Conservation (phyloP, 164 flowering plant species). For the Vitis vinifera region ASM3070453v1 NC_081813.1:946501-947000, state of each 20-base stretch:
- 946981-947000: background rate
- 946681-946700: slow-evolving; percentile 8
- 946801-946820: background rate
- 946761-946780: slow-evolving; percentile 9
- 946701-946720: slow-evolving; percentile 5
- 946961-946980: background rate
- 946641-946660: slow-evolving; percentile 17
- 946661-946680: slow-evolving; percentile 18
- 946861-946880: no score
- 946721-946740: slow-evolving; percentile 12
- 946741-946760: slow-evolving; percentile 18
- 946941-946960: background rate
- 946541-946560: no score
- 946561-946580: no score
- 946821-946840: slow-evolving; percentile 5
- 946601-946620: background rate
- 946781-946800: background rate
- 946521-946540: no score
- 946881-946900: no score
- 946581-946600: no score
- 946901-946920: no score
- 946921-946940: background rate
- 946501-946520: no score
- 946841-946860: no score
- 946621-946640: slow-evolving; percentile 6